Evolutionary conservation across 129 eudicot genomes (phyloP).

Genomic region (Dittrichia graveolens): DNA sequence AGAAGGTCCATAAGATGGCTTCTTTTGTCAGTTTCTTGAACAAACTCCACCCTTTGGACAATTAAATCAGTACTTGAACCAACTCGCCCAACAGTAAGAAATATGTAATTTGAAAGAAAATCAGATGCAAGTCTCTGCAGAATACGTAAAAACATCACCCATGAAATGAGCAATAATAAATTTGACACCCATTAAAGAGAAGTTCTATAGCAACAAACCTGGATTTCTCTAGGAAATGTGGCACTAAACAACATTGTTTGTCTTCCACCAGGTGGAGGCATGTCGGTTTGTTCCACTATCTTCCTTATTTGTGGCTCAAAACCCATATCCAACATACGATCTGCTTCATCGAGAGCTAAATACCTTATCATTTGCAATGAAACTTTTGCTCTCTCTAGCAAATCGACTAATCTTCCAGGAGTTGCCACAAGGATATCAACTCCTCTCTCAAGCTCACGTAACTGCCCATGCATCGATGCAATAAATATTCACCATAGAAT

Average conservation of each 20-base stretch:
- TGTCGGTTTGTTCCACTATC: slow-evolving; percentile 44
- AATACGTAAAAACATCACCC: slow-evolving; percentile 9
- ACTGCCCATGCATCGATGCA: slow-evolving; percentile 18
- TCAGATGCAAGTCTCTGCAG: slow-evolving; percentile 75
- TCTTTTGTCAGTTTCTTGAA: slow-evolving; percentile 66
- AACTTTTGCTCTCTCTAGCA: slow-evolving; percentile 42
- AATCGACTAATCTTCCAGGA: slow-evolving; percentile 46
- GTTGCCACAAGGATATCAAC: slow-evolving; percentile 50
- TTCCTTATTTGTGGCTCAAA: slow-evolving; percentile 48
- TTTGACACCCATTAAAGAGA: background rate
- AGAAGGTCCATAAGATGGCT: slow-evolving; percentile 79
- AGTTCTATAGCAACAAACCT: slow-evolving; percentile 31
- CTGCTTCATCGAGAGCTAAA: slow-evolving; percentile 46
- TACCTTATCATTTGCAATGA: slow-evolving; percentile 46
- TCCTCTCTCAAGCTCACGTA: slow-evolving; percentile 48
- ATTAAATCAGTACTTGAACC: slow-evolving; percentile 79
- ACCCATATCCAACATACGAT: slow-evolving; percentile 50
- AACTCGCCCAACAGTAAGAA: slow-evolving; percentile 69
- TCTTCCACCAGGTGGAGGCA: slow-evolving; percentile 44
- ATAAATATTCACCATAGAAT: background rate
- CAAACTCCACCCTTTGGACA: slow-evolving; percentile 70
- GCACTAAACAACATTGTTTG: slow-evolving; percentile 51
- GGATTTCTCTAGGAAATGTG: slow-evolving; percentile 48
- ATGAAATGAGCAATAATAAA: background rate
- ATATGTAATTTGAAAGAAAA: slow-evolving; percentile 63